Conservation (phyloP, 1,284 basidiomycete genomes). For the Pseudozyma tsukubaensis region DNA sequence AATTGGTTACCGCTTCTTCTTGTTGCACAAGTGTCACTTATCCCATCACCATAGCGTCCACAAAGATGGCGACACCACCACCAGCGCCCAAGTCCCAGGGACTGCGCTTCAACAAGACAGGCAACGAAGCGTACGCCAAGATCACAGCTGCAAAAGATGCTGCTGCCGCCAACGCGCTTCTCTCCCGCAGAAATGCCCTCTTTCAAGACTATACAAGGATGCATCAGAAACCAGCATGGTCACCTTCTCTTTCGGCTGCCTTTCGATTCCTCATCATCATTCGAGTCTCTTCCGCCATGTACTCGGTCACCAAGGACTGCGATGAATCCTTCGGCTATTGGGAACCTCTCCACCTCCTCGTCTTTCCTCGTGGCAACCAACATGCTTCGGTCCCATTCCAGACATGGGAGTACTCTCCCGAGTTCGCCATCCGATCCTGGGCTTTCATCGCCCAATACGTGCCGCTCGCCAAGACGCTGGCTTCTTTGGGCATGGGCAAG, state of each 20-base stretch:
- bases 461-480: constrained; percentile 29
- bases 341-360: constrained; percentile 93
- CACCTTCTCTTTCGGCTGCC: constrained; percentile 76
- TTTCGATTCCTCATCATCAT: constrained; percentile 84
- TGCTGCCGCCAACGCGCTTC: constrained; percentile 35
- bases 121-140: constrained; percentile 31
- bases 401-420: constrained; percentile 95
- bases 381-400: constrained; percentile 76
- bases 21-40: not conserved
- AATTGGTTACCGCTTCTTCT: not conserved
- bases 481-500: constrained; percentile 70
- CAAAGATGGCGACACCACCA: constrained; percentile 25
- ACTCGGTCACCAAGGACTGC: constrained; percentile 93
- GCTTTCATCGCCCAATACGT: constrained; percentile 79
- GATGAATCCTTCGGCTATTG: constrained; percentile 97
- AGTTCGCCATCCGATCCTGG: constrained; percentile 92
- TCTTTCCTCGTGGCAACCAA: constrained; percentile 59
- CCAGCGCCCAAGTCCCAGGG: constrained; percentile 32
- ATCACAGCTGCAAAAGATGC: constrained; percentile 37
- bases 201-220: constrained; percentile 38
- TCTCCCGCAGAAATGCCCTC: constrained; percentile 45
- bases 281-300: constrained; percentile 88
- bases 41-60: not conserved
- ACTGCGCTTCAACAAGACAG: constrained; percentile 43
- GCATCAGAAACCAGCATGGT: constrained; percentile 49